A percentile compares a stretch with the other conserved stretches of the same genome.
Conservation (phyloP, 2,329 filamentous ascomycete genomes). For the Diaporthe helianthi region DNA sequence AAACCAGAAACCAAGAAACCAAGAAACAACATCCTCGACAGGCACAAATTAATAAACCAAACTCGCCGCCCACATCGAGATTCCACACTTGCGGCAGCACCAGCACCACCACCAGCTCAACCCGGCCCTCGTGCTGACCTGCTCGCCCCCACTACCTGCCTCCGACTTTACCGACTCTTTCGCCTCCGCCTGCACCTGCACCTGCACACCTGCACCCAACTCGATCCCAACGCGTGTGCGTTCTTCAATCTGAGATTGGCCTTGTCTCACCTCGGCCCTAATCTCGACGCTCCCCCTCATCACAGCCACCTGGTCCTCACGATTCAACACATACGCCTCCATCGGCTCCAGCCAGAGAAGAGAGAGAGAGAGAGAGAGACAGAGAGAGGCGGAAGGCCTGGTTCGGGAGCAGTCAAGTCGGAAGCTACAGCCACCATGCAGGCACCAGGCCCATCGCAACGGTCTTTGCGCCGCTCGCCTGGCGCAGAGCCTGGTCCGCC, state of each 20-base stretch:
- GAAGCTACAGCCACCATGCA: slow-evolving; percentile 52
- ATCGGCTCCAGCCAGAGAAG: neutral
- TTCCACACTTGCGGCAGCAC: neutral
- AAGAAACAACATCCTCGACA: slow-evolving; percentile 21
- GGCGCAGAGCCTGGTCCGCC: slow-evolving; percentile 66
- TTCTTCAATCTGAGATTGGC: slow-evolving; percentile 9
- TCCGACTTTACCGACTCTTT: slow-evolving; percentile 26
- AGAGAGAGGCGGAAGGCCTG: slow-evolving; percentile 21
- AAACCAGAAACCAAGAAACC: slow-evolving; percentile 17
- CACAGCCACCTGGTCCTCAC: neutral
- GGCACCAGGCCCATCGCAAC: slow-evolving; percentile 57
- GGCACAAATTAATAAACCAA: neutral
- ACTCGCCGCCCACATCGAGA: slow-evolving; percentile 1
- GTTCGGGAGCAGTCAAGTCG: neutral
- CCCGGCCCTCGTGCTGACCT: neutral
- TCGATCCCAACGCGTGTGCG: neutral
- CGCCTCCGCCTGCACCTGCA: slow-evolving; percentile 15
- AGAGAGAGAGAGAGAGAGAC: slow-evolving; percentile 9
- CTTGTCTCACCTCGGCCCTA: slow-evolving; percentile 22
- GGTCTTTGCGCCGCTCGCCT: slow-evolving; percentile 67
- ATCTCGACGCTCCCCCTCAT: slow-evolving; percentile 8
- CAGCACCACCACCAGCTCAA: neutral
- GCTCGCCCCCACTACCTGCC: slow-evolving; percentile 21
- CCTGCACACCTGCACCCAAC: neutral
- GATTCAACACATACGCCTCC: neutral